These are phyloP conservation scores for Otatea glauca DNA, from an alignment of 176 grass and related monocot genomes.

Conservation along the genomic window DNA sequence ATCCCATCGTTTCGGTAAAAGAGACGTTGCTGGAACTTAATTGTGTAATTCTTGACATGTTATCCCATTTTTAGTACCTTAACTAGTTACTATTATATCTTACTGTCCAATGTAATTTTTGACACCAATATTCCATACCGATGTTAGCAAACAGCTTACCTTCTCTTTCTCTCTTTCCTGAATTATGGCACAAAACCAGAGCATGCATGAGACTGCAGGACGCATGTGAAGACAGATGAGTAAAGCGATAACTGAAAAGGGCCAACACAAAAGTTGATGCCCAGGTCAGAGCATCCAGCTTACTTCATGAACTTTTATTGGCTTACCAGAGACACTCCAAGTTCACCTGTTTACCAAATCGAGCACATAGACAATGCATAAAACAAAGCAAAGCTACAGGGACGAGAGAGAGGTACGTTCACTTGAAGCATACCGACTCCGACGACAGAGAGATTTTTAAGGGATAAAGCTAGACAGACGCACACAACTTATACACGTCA, in stretches of 20 bases:
- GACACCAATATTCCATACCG: not conserved
- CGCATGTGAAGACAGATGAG: slow-evolving; percentile 41
- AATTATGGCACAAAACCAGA: slow-evolving; percentile 29
- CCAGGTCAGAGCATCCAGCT: slow-evolving; percentile 42
- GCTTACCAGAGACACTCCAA: slow-evolving; percentile 14
- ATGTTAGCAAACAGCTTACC: too few species aligned
- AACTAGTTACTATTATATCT: not conserved
- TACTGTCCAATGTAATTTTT: not conserved
- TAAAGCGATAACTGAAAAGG: slow-evolving; percentile 30
- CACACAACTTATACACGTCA: too few species aligned
- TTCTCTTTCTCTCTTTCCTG: not conserved
- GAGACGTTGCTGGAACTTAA: not conserved
- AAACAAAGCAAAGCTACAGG: not conserved
- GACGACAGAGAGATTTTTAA: too few species aligned
- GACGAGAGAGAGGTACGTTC: not conserved
- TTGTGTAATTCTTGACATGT: not conserved
- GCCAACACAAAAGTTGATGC: slow-evolving; percentile 50
- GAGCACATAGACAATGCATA: not conserved
- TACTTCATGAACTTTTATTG: slow-evolving; percentile 38
- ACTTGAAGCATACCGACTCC: too few species aligned
- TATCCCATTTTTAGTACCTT: not conserved
- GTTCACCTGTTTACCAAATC: slow-evolving; percentile 36
- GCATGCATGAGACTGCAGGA: slow-evolving; percentile 32
- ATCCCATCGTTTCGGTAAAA: too few species aligned
- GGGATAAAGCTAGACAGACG: too few species aligned